phyloP scores from a whole-genome alignment of 2,329 filamentous ascomycete genomes.

The Trichoderma pleuroti region DNA sequence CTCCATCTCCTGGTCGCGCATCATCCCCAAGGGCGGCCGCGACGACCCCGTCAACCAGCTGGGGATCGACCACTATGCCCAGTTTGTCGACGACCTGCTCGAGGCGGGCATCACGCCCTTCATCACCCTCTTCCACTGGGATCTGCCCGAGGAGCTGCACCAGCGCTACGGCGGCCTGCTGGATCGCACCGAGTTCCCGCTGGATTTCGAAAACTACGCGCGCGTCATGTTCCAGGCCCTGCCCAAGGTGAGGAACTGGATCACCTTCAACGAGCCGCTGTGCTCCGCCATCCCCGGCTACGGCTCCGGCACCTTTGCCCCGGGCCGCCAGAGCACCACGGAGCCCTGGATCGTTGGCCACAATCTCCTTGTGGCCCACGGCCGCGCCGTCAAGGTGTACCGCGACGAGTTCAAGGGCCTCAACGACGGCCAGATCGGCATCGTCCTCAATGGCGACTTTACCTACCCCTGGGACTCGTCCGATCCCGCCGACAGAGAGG shows the following conservation, averaged over 20 bases:
- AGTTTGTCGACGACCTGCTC: constrained; percentile 73
- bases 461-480: constrained; percentile 78
- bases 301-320: constrained; percentile 72
- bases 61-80: constrained; percentile 73
- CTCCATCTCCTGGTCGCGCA: constrained; percentile 78
- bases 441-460: constrained; percentile 83
- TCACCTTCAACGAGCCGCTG: constrained; percentile 89
- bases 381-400: constrained; percentile 75
- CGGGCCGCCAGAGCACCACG: constrained; percentile 70
- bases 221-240: constrained; percentile 71
- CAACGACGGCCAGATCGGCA: constrained; percentile 74
- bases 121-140: constrained; percentile 86
- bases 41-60: constrained; percentile 76
- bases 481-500: constrained; percentile 71
- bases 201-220: constrained; percentile 77
- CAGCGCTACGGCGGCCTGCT: constrained; percentile 78
- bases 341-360: constrained; percentile 84
- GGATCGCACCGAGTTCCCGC: constrained; percentile 76
- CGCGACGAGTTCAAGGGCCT: constrained; percentile 74
- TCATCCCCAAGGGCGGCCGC: constrained; percentile 81
- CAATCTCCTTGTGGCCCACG: constrained; percentile 76
- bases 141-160: constrained; percentile 74
- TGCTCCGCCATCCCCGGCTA: constrained; percentile 80
- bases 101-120: constrained; percentile 75
- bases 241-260: constrained; percentile 79